Conservation (phyloP, 352 stramenopile genomes). For the Pythium dissimile region DNA sequence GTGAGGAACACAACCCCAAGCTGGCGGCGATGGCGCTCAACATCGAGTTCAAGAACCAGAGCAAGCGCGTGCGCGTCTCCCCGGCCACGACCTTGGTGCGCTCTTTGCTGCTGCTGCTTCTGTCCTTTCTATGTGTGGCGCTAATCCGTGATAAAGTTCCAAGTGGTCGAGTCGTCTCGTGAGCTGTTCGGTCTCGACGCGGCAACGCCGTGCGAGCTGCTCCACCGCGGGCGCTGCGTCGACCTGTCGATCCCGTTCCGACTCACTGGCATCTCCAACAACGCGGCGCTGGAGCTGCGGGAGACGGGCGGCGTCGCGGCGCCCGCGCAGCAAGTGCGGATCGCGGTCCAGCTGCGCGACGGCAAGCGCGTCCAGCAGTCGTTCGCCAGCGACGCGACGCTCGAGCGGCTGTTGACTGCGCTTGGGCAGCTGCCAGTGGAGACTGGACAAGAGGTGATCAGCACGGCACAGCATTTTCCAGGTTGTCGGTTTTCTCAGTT, state of each 20-base stretch:
- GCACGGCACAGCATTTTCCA: too few relatives aligned
- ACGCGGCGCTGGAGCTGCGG: conserved; percentile 68
- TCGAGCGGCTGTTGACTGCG: conserved; percentile 53
- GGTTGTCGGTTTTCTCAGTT: too few relatives aligned
- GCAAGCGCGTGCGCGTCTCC: conserved; percentile 73
- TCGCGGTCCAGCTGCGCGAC: conserved; percentile 75
- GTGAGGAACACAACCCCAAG: too few relatives aligned
- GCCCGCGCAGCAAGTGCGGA: conserved; percentile 54
- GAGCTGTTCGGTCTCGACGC: conserved; percentile 48
- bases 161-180: conserved; percentile 63
- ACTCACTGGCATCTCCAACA: conserved; percentile 83
- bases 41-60: conserved; percentile 64
- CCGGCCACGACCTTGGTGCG: conserved; percentile 74
- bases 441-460: conserved; percentile 33
- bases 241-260: conserved; percentile 84
- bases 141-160: too few relatives aligned
- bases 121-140: neutral
- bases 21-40: conserved; percentile 58
- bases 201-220: conserved; percentile 47
- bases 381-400: conserved; percentile 49
- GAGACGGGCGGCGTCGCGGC: conserved; percentile 13
- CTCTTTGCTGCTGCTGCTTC: neutral
- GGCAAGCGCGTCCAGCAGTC: conserved; percentile 71
- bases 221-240: conserved; percentile 57
- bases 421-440: conserved; percentile 48